These are phyloP conservation scores for Paragyromitra xinjiangensis DNA, from an alignment of 495 filamentous ascomycete species.

Conservation along the genomic window DNA sequence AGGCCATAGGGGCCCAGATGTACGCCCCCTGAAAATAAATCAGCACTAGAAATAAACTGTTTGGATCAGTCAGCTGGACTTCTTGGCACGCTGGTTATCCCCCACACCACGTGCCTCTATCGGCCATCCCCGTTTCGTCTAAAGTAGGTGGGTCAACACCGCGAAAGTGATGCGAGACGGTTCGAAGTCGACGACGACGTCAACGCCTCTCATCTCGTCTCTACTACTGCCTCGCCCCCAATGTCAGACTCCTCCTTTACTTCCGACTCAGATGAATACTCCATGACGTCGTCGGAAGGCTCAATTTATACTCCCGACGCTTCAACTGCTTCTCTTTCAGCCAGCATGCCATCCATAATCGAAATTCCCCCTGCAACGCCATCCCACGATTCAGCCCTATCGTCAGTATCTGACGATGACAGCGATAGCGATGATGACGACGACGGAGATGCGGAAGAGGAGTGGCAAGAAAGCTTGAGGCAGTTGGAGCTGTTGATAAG, in stretches of 20 bases:
- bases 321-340: slow-evolving; percentile 40
- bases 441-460: slow-evolving; percentile 76
- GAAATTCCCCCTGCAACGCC: slow-evolving; percentile 50
- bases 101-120: slow-evolving; percentile 35
- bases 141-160: slow-evolving; percentile 1
- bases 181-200: slow-evolving; percentile 10
- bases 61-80: slow-evolving; percentile 8
- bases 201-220: slow-evolving; percentile 4
- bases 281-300: slow-evolving; percentile 32
- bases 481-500: slow-evolving; percentile 90
- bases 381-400: slow-evolving; percentile 35
- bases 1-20: slow-evolving; percentile 25
- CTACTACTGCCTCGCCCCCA: neutral
- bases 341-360: slow-evolving; percentile 43
- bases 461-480: slow-evolving; percentile 92
- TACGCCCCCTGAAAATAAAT: slow-evolving; percentile 26
- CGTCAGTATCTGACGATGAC: slow-evolving; percentile 36
- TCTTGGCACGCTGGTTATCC: slow-evolving; percentile 34
- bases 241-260: slow-evolving; percentile 51
- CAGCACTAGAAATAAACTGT: slow-evolving; percentile 6
- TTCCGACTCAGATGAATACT: slow-evolving; percentile 37
- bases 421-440: slow-evolving; percentile 37
- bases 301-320: slow-evolving; percentile 45
- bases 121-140: slow-evolving; percentile 18
- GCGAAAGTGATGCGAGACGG: slow-evolving; percentile 8